Base-by-base conservation (phyloP, 768 basidiomycete genomes). In the Boletus subparvulus region DNA sequence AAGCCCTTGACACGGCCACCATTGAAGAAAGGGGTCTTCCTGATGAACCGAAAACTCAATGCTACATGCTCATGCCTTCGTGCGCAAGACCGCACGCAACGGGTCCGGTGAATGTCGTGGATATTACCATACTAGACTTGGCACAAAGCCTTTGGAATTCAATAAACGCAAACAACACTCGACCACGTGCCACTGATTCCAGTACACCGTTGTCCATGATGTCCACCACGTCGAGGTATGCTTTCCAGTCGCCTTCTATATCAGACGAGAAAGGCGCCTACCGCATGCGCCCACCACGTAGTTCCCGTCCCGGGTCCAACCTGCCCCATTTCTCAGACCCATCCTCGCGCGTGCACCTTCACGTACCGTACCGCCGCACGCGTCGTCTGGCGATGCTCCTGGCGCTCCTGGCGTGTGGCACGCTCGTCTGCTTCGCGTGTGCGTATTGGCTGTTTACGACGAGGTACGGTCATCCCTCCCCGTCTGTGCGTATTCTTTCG, bases 381-480 rank as follows among this genome's bases (percentile, higher is more conserved):
- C 71, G 67, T 47, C 73, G 64, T 12, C 63, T 82, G 61, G 74
- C 80, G 17, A 64, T 78, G 37, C 65, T 84, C 17, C 55, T 87
- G 17, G 62, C 75, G 6, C 54, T 84, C 41, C 76, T 87, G 45
- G 69, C 75, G 44, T 69, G 80, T 30, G 78, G 77, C 9, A 79
- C 78, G 58, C 52, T 86, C 42, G 65, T 75, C 37, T 86, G 79
- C 63, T 87, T 89, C 62, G 78, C 73, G 40, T 69, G 75, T 3
- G 86, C 87, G 2, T 87, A 86, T 58, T 86, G 86, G 74, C 75
- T 88, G 42, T 84, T 81, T 64, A 76, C 77, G 47, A 82, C 80
- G 66, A 86, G 84, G 84, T 87, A 80, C 75, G 78, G 69, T 54
- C 58, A 64, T 58, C 59, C 17, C 60, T 45, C 60, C 57, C 59